These are phyloP conservation scores for Imleria badia DNA, from an alignment of 768 basidiomycete species.

Conservation along the genomic window DNA sequence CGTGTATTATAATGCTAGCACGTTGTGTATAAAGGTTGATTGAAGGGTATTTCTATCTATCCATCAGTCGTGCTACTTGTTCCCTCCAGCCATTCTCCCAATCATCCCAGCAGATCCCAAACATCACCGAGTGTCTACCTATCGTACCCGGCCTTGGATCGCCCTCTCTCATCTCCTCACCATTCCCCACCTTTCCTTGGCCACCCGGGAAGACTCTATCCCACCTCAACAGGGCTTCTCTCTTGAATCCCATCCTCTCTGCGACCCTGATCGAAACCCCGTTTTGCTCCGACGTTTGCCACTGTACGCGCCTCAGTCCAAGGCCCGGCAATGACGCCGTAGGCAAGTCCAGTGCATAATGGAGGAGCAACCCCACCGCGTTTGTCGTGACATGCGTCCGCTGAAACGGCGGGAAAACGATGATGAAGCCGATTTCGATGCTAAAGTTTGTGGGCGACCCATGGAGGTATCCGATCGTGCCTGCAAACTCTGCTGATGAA, in stretches of 20 bases:
- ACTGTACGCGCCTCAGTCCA: constrained; percentile 60
- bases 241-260: constrained; percentile 56
- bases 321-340: constrained; percentile 38
- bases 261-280: constrained; percentile 48
- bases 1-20: neutral
- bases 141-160: constrained; percentile 20
- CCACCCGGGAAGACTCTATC: constrained; percentile 44
- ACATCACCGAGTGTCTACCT: constrained; percentile 38
- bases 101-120: constrained; percentile 45
- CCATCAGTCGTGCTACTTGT: constrained; percentile 7
- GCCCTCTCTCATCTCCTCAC: constrained; percentile 29
- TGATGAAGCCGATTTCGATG: constrained; percentile 55
- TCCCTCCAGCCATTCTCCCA: constrained; percentile 19
- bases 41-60: neutral
- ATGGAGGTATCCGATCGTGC: constrained; percentile 51
- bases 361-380: constrained; percentile 49
- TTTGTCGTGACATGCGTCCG: constrained; percentile 63
- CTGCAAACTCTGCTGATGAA: constrained; percentile 41
- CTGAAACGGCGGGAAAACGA: constrained; percentile 58
- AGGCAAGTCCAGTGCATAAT: constrained; percentile 44
- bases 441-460: constrained; percentile 40
- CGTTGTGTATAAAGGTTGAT: too few relatives aligned
- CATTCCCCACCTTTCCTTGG: constrained; percentile 40
- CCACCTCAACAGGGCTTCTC: constrained; percentile 57
- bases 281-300: constrained; percentile 56